Conservation (phyloP, 2,329 filamentous ascomycete genomes). For the Anisogramma anomala region DNA sequence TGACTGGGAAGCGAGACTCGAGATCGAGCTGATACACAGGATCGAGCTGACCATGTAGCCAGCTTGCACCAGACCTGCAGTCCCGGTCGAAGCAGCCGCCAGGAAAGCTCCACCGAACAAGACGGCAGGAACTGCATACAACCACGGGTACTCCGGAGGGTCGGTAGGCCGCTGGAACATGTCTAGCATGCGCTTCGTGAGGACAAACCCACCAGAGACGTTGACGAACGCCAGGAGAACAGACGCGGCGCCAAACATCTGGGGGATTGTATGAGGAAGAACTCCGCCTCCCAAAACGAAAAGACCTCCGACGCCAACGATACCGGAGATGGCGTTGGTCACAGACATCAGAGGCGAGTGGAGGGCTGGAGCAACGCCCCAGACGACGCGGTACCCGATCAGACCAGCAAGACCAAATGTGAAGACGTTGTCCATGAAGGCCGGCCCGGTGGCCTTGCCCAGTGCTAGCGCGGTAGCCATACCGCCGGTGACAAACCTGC, state of each 20-base stretch:
- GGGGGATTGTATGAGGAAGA: constrained; percentile 65
- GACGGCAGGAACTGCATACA: constrained; percentile 66
- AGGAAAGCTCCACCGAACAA: constrained; percentile 74
- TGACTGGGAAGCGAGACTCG: constrained; percentile 66
- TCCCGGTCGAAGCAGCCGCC: constrained; percentile 67
- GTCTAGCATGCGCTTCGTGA: constrained; percentile 87
- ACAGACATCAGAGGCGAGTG: constrained; percentile 89
- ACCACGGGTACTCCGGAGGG: constrained; percentile 77
- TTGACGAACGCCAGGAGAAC: constrained; percentile 82
- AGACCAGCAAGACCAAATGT: constrained; percentile 74
- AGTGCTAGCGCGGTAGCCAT: constrained; percentile 67
- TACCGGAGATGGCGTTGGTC: constrained; percentile 81
- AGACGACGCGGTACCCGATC: constrained; percentile 79
- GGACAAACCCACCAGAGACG: constrained; percentile 77
- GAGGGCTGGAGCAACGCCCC: constrained; percentile 72
- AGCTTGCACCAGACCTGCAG: constrained; percentile 74
- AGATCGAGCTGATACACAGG: constrained; percentile 75
- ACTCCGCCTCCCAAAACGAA: constrained; percentile 82
- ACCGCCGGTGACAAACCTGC: constrained; percentile 57
- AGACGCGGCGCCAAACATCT: constrained; percentile 64
- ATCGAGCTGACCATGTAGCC: constrained; percentile 78
- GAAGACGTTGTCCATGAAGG: constrained; percentile 83
- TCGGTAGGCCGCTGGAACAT: constrained; percentile 84
- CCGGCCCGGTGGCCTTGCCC: constrained; percentile 67
- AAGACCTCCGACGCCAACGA: constrained; percentile 80